phyloP scores from a whole-genome alignment of 441 rosid species.

The Flueggea neowawraea region DNA sequence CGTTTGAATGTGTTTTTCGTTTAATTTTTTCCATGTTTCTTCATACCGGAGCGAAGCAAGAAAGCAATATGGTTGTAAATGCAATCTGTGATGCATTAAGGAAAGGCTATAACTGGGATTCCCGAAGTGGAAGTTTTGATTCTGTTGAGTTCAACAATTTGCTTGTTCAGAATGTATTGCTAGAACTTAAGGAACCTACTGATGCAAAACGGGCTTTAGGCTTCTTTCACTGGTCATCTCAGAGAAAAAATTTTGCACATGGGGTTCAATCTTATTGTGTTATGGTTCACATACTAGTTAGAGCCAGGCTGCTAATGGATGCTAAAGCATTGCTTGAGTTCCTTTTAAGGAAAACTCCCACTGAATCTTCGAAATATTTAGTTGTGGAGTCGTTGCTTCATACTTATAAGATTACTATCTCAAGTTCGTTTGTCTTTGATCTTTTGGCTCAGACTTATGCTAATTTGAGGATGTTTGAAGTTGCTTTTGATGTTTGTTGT shows the following conservation, averaged over 20 bases:
- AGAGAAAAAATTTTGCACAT: conserved; percentile 36
- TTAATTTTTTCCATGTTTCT: conserved; percentile 10
- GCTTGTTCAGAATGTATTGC: conserved; percentile 42
- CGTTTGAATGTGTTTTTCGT: conserved; percentile 4
- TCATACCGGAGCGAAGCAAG: conserved; percentile 11
- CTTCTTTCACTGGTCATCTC: conserved; percentile 81
- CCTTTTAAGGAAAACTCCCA: conserved; percentile 26
- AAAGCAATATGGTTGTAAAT: conserved; percentile 15
- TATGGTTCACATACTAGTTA: conserved; percentile 54
- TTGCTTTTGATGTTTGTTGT: conserved; percentile 50
- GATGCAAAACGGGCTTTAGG: conserved; percentile 61
- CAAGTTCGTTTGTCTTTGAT: conserved; percentile 61
- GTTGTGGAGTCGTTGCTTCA: conserved; percentile 47
- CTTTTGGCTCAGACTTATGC: conserved; percentile 67
- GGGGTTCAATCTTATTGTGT: conserved; percentile 48
- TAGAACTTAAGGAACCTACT: conserved; percentile 55
- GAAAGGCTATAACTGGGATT: conserved; percentile 47
- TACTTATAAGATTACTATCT: conserved; percentile 32
- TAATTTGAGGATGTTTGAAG: conserved; percentile 48
- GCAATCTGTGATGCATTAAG: conserved; percentile 52
- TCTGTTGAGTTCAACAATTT: conserved; percentile 32
- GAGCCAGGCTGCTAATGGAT: conserved; percentile 48
- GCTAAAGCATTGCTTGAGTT: conserved; percentile 66
- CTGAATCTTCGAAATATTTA: conserved; percentile 17
- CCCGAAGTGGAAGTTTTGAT: conserved; percentile 37